Evolutionary conservation across 441 rosid genomes (phyloP).

Genomic region (Hura crepitans): DNA sequence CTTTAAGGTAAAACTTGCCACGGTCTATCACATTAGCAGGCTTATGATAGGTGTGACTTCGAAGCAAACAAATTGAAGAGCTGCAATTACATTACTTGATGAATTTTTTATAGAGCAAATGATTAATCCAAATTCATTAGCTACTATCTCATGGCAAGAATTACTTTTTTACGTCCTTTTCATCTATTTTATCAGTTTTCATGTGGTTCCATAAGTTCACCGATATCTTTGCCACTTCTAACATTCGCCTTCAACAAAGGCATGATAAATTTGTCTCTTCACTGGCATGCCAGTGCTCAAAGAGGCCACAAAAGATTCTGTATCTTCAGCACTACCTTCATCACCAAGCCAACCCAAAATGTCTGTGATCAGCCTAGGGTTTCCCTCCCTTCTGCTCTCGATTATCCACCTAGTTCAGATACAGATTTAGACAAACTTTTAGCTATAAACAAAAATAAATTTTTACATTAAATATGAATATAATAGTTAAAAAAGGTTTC

Average conservation of each 20-base stretch:
- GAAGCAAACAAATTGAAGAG: too few relatives aligned
- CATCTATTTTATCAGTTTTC: constrained; percentile 46
- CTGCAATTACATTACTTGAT: too few relatives aligned
- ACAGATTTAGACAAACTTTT: too few relatives aligned
- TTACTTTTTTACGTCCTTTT: constrained; percentile 43
- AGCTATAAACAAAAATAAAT: too few relatives aligned
- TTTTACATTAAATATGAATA: too few relatives aligned
- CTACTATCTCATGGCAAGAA: constrained; percentile 23
- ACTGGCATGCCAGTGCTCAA: constrained; percentile 34
- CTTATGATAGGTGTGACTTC: too few relatives aligned
- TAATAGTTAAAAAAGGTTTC: too few relatives aligned
- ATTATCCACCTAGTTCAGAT: too few relatives aligned
- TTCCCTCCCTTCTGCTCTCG: constrained; percentile 53
- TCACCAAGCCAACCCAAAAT: constrained; percentile 58
- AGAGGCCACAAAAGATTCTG: constrained; percentile 44
- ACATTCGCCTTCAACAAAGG: constrained; percentile 46
- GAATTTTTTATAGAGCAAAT: too few relatives aligned
- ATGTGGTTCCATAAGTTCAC: constrained; percentile 38
- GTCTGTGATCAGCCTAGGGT: constrained; percentile 39
- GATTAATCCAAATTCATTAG: background rate
- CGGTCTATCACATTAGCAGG: too few relatives aligned
- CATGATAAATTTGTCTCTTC: constrained; percentile 49
- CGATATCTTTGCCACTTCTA: constrained; percentile 43
- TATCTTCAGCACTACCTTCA: constrained; percentile 43
- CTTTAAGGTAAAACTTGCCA: too few relatives aligned